phyloP scores from a whole-genome alignment of 257 asterid species.

The Ilex aquifolium region DNA sequence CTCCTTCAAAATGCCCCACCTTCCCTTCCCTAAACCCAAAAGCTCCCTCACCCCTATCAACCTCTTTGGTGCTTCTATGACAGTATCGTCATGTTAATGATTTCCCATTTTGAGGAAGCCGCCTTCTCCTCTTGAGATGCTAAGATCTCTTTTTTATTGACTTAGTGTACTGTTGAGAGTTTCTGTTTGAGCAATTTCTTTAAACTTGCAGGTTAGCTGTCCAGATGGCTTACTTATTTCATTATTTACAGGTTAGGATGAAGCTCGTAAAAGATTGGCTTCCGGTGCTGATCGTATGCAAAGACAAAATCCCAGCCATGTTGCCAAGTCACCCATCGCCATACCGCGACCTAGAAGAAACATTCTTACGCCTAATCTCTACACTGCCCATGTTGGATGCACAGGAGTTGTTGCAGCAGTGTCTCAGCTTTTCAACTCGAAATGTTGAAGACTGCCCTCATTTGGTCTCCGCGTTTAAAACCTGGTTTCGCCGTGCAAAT shows the following conservation, averaged over 20 bases:
- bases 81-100: too few relatives aligned
- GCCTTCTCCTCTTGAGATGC: too few relatives aligned
- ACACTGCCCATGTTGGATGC: slow-evolving; percentile 80
- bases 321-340: slow-evolving; percentile 50
- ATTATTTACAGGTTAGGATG: slow-evolving; percentile 59
- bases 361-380: slow-evolving; percentile 74
- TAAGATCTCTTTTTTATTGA: too few relatives aligned
- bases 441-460: slow-evolving; percentile 86
- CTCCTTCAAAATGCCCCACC: too few relatives aligned
- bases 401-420: slow-evolving; percentile 69
- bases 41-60: too few relatives aligned
- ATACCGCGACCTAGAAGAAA: slow-evolving; percentile 69
- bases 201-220: slow-evolving; percentile 6
- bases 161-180: too few relatives aligned
- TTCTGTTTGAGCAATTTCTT: background rate
- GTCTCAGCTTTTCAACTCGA: slow-evolving; percentile 86
- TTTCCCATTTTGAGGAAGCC: too few relatives aligned
- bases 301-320: slow-evolving; percentile 46
- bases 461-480: slow-evolving; percentile 74
- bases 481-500: slow-evolving; percentile 96
- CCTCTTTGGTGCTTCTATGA: too few relatives aligned
- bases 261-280: slow-evolving; percentile 89
- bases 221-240: background rate
- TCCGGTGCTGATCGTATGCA: slow-evolving; percentile 79
- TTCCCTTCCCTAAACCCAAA: too few relatives aligned